Conservation (phyloP, 129 eudicot genomes). For the Mikania micrantha region DNA sequence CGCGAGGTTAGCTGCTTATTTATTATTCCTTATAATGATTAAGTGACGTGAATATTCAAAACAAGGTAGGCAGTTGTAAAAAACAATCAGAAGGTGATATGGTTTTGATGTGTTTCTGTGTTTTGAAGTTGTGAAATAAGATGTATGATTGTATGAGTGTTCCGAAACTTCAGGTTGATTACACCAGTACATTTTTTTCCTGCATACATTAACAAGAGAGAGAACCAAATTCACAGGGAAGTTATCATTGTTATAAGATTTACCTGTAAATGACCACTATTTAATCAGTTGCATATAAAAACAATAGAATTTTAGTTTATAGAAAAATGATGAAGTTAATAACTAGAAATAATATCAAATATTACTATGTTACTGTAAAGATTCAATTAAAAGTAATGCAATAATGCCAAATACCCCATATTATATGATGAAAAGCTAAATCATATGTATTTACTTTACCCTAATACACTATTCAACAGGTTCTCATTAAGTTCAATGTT, state of each 20-base stretch:
- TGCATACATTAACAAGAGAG: not conserved
- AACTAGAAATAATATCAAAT: not conserved
- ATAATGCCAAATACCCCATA: not conserved
- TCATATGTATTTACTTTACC: not conserved
- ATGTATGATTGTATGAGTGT: not conserved
- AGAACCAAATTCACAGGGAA: not conserved
- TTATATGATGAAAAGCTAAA: not conserved
- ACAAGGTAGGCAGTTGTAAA: not conserved
- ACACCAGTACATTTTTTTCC: not conserved
- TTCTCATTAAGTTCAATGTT: conserved; percentile 84
- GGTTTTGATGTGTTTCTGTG: not conserved
- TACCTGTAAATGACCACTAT: not conserved
- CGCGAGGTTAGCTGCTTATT: conserved; percentile 55
- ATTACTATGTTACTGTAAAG: too few species aligned
- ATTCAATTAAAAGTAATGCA: not conserved
- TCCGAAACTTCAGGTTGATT: not conserved
- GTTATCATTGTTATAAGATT: not conserved
- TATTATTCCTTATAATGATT: not conserved
- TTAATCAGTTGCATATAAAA: not conserved
- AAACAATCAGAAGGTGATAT: not conserved
- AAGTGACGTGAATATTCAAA: not conserved
- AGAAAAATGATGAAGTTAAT: not conserved
- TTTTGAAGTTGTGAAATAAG: not conserved
- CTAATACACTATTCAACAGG: conserved; percentile 31
- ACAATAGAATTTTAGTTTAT: too few species aligned